Evolutionary conservation across 176 grass and related monocot genomes (phyloP).

Genomic region (Oryza brachyantha): DNA sequence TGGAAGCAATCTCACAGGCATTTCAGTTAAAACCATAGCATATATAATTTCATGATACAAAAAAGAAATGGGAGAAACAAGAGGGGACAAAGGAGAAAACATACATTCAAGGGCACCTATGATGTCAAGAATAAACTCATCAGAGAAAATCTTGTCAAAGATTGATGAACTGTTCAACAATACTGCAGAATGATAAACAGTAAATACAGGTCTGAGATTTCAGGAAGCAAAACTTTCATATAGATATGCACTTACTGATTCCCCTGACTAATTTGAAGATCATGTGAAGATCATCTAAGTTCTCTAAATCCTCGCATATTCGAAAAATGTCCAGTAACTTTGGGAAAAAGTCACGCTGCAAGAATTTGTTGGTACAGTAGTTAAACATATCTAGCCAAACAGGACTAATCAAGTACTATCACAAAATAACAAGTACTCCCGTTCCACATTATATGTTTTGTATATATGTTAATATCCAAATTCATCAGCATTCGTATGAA

Average conservation of each 20-base stretch:
- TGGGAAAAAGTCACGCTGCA: slow-evolving; percentile 89
- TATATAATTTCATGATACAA: slow-evolving; percentile 21
- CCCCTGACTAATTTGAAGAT: slow-evolving; percentile 95
- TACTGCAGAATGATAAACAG: slow-evolving; percentile 65
- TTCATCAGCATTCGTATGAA: too few species aligned
- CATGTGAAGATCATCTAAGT: slow-evolving; percentile 91
- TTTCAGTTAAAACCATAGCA: slow-evolving; percentile 9
- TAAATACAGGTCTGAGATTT: slow-evolving; percentile 28
- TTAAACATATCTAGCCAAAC: slow-evolving; percentile 13
- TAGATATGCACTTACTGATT: slow-evolving; percentile 73
- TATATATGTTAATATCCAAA: too few species aligned
- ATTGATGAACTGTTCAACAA: slow-evolving; percentile 79
- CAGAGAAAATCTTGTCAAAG: slow-evolving; percentile 88
- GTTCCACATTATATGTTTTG: too few species aligned
- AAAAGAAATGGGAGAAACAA: slow-evolving; percentile 23
- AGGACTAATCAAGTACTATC: slow-evolving; percentile 9
- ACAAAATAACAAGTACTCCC: slow-evolving; percentile 30
- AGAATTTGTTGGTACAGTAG: slow-evolving; percentile 10
- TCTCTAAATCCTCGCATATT: slow-evolving; percentile 97
- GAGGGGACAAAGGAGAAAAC: slow-evolving; percentile 30
- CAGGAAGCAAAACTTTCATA: slow-evolving; percentile 21
- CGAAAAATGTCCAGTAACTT: slow-evolving; percentile 92
- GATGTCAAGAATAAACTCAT: slow-evolving; percentile 94
- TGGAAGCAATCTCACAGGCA: slow-evolving; percentile 13
- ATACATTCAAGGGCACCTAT: slow-evolving; percentile 98